Evolutionary conservation across 805 yeast genomes (phyloP).

Genomic region (Kazachstania viticola): DNA sequence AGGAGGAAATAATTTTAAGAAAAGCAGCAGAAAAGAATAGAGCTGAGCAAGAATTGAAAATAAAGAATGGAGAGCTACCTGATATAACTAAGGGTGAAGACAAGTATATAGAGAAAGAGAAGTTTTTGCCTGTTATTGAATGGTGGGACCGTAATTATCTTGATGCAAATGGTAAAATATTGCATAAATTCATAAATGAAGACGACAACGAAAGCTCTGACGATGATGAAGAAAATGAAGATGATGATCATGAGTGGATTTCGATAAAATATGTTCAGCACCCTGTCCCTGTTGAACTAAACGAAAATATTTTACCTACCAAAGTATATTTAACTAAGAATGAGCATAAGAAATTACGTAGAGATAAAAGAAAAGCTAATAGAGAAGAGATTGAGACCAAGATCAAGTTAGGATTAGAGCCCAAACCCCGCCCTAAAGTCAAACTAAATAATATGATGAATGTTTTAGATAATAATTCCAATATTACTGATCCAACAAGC

Average conservation of each 20-base stretch:
- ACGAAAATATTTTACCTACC: conserved; percentile 32
- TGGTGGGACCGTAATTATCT: conserved; percentile 82
- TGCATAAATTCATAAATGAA: conserved; percentile 25
- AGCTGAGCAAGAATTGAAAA: conserved; percentile 26
- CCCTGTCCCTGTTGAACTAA: conserved; percentile 56
- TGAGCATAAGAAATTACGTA: conserved; percentile 64
- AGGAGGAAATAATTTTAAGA: conserved; percentile 2
- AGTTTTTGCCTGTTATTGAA: conserved; percentile 53
- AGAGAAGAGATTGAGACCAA: conserved; percentile 67
- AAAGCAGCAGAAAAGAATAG: conserved; percentile 7
- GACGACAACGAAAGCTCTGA: conserved; percentile 12
- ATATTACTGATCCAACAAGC: conserved; percentile 79
- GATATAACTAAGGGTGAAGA: conserved; percentile 47
- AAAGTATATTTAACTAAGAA: conserved; percentile 59
- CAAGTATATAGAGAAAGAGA: conserved; percentile 28
- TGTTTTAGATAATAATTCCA: conserved; percentile 67
- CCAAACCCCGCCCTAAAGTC: conserved; percentile 85
- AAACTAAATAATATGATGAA: conserved; percentile 76
- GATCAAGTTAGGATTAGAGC: conserved; percentile 67
- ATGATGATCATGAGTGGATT: conserved; percentile 29
- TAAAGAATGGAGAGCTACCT: conserved; percentile 36
- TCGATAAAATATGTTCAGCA: conserved; percentile 70
- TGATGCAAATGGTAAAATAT: conserved; percentile 28
- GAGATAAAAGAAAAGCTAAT: conserved; percentile 50
- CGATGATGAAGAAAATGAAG: conserved; percentile 25